Evolutionary conservation across 179 eudicot species (phyloP).

Genomic region (Corrigiola litoralis): DNA sequence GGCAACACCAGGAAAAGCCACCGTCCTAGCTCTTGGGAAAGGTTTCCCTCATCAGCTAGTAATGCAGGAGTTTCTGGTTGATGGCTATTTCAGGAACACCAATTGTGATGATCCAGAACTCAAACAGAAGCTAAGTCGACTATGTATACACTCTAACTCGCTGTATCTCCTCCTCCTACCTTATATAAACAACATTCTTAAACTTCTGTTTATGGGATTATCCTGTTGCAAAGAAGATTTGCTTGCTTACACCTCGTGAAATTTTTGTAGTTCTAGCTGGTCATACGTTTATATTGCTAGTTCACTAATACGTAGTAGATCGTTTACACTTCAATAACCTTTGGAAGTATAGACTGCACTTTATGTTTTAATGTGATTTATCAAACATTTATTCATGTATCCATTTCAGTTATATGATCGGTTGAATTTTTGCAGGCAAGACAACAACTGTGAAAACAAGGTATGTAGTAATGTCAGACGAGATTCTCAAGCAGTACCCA

Average conservation of each 20-base stretch:
- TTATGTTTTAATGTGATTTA: not conserved
- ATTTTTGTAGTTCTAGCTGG: no score
- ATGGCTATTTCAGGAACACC: slow-evolving; percentile 89
- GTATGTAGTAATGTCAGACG: slow-evolving; percentile 94
- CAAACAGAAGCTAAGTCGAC: slow-evolving; percentile 76
- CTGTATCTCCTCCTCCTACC: not conserved
- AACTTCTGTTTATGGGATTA: no score
- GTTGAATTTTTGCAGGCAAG: slow-evolving; percentile 47
- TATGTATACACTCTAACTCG: slow-evolving; percentile 47
- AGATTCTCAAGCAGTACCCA: slow-evolving; percentile 74
- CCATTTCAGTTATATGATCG: not conserved
- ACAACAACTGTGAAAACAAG: slow-evolving; percentile 95
- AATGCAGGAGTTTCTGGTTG: slow-evolving; percentile 89
- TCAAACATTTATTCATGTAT: not conserved
- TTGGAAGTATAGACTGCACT: not conserved
- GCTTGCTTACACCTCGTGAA: no score
- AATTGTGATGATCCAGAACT: slow-evolving; percentile 85
- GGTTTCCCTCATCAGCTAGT: slow-evolving; percentile 97
- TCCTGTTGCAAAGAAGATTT: no score
- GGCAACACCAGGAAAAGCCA: slow-evolving; percentile 58
- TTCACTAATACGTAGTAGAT: not conserved
- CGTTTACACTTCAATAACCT: not conserved
- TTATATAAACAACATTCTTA: not conserved
- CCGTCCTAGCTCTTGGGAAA: slow-evolving; percentile 78
- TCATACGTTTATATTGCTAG: not conserved